Evolutionary conservation across 2,329 filamentous ascomycete species (phyloP).

Genomic region (Chaetomium globosum): DNA sequence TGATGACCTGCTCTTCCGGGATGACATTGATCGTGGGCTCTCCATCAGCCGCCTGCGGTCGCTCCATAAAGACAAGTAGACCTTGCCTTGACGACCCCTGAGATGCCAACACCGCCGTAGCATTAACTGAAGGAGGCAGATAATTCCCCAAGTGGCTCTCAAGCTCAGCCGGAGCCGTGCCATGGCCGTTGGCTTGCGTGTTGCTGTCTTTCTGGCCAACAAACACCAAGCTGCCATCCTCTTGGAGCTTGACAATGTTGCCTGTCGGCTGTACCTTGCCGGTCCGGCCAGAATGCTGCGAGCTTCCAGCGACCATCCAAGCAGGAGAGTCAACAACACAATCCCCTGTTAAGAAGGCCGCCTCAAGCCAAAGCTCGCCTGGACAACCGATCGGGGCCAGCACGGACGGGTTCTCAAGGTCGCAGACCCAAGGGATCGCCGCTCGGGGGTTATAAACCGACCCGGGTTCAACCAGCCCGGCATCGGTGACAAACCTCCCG

Average conservation of each 20-base stretch:
- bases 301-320: slow-evolving; percentile 42
- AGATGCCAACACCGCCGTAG: slow-evolving; percentile 36
- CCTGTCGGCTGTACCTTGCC: slow-evolving; percentile 39
- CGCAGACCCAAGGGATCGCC: slow-evolving; percentile 41
- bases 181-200: slow-evolving; percentile 43
- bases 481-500: slow-evolving; percentile 30
- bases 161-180: slow-evolving; percentile 46
- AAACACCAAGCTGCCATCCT: slow-evolving; percentile 38
- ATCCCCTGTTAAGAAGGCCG: slow-evolving; percentile 39
- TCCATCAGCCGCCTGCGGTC: slow-evolving; percentile 47
- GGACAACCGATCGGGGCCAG: slow-evolving; percentile 47
- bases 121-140: slow-evolving; percentile 40
- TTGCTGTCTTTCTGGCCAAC: slow-evolving; percentile 39
- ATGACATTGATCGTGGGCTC: slow-evolving; percentile 31
- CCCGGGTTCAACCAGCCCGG: slow-evolving; percentile 33
- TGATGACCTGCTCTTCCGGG: background rate
- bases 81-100: slow-evolving; percentile 27
- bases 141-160: slow-evolving; percentile 44
- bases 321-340: slow-evolving; percentile 37
- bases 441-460: slow-evolving; percentile 42
- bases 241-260: slow-evolving; percentile 38
- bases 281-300: slow-evolving; percentile 23
- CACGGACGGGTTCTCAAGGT: slow-evolving; percentile 41
- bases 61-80: slow-evolving; percentile 52
- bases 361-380: slow-evolving; percentile 48